These are phyloP conservation scores for Eragrostis tef DNA, from an alignment of 202 grass and related monocot genomes.

Conservation along the genomic window DNA sequence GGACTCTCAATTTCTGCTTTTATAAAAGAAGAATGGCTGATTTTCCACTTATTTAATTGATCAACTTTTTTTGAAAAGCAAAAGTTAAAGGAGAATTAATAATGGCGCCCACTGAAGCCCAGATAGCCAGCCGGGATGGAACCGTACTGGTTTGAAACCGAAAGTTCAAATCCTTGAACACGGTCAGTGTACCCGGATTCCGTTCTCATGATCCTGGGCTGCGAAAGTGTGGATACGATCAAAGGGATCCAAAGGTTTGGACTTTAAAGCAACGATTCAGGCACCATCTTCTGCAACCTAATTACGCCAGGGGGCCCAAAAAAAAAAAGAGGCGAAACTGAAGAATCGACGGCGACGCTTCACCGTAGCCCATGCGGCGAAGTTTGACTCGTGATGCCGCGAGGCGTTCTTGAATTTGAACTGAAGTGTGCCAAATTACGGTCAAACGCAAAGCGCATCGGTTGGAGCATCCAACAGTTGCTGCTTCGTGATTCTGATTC, in stretches of 20 bases:
- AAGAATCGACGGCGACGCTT: not conserved
- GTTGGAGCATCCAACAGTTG: not conserved
- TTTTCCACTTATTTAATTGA: constrained; percentile 10
- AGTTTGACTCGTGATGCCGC: not conserved
- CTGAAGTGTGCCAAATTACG: not conserved
- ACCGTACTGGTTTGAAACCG: constrained; percentile 6
- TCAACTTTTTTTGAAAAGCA: constrained; percentile 8
- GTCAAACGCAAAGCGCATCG: not conserved
- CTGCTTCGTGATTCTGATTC: not conserved
- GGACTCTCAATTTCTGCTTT: not conserved
- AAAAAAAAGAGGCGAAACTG: not conserved
- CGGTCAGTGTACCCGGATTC: not conserved
- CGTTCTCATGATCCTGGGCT: not conserved
- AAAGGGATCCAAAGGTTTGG: constrained; percentile 29
- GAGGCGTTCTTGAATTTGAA: constrained; percentile 12
- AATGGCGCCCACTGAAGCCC: not conserved
- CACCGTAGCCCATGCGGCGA: too few species aligned
- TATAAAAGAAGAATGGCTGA: not conserved
- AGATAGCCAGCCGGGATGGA: not conserved
- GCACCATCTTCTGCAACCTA: not conserved
- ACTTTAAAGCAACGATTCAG: constrained; percentile 25
- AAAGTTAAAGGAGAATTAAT: constrained; percentile 18
- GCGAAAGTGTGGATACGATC: constrained; percentile 30
- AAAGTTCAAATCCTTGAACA: constrained; percentile 12
- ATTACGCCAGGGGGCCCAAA: not conserved